Conservation (phyloP, 108 stramenopile genomes). For the Skeletonema marinoi region DNA sequence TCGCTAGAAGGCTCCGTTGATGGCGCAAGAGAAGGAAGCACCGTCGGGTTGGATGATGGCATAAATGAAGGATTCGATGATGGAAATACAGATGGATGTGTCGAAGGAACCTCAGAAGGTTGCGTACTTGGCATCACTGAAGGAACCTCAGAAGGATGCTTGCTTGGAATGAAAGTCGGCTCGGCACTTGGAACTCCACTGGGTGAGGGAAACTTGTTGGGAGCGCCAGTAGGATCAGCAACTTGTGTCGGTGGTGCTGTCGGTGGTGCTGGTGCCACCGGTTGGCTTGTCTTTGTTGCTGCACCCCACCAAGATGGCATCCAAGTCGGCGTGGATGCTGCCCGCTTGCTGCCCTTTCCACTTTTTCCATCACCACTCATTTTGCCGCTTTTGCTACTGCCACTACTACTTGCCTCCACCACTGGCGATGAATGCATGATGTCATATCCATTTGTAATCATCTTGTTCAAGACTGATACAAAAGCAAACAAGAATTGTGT, state of each 20-base stretch:
- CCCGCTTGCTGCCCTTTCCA: neutral
- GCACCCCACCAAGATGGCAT: neutral
- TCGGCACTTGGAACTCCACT: neutral
- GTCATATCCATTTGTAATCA: constrained; percentile 19
- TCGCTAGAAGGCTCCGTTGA: neutral
- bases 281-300: neutral
- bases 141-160: neutral
- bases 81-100: neutral
- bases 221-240: too few species aligned
- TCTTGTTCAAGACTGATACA: constrained; percentile 14
- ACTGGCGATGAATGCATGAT: neutral
- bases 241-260: too few species aligned
- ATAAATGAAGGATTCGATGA: neutral
- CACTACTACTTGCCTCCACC: neutral
- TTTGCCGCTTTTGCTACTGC: neutral
- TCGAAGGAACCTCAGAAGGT: neutral
- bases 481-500: constrained; percentile 15
- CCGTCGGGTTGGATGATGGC: neutral
- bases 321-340: neutral
- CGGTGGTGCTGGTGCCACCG: too few species aligned
- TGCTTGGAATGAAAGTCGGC: too few species aligned
- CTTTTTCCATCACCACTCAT: neutral
- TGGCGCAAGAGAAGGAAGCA: neutral
- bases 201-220: too few species aligned
- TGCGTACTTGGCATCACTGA: neutral